A percentile compares a stretch with the other conserved stretches of the same genome.
Conservation (phyloP, 108 stramenopile species). For the Stephanodiscus triporus region DNA sequence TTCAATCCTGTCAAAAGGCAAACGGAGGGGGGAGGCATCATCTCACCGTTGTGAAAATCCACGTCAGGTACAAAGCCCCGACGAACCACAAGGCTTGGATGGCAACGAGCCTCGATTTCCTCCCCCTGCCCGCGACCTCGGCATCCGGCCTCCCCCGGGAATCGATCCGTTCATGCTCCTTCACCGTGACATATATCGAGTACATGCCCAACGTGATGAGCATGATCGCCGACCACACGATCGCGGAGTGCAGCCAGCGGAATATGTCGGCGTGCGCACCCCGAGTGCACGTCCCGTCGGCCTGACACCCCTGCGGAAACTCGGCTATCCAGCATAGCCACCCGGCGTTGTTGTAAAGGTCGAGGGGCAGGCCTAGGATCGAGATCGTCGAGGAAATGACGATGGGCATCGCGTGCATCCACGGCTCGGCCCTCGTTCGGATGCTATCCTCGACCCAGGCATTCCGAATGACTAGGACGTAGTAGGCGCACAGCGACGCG, state of each 20-base stretch:
- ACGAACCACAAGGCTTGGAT: conserved; percentile 44
- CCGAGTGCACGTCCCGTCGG: conserved; percentile 20
- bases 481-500: conserved; percentile 39
- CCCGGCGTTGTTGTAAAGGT: conserved; percentile 48
- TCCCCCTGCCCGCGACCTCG: conserved; percentile 12
- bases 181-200: conserved; percentile 39
- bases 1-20: neutral
- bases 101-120: conserved; percentile 39
- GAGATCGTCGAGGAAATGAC: conserved; percentile 32
- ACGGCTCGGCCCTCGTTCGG: conserved; percentile 15
- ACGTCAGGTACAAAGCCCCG: conserved; percentile 49
- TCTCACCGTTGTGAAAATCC: conserved; percentile 53
- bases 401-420: conserved; percentile 33
- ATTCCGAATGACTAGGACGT: conserved; percentile 29
- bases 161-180: conserved; percentile 12
- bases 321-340: conserved; percentile 48
- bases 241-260: conserved; percentile 40
- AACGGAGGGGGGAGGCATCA: neutral
- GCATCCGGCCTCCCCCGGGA: conserved; percentile 4
- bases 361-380: conserved; percentile 30
- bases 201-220: conserved; percentile 40
- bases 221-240: conserved; percentile 47
- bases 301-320: conserved; percentile 26
- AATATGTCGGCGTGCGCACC: conserved; percentile 36
- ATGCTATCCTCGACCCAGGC: conserved; percentile 39